Evolutionary conservation across 495 filamentous ascomycete species (phyloP).

Genomic region (Tuber umbilicatum): DNA sequence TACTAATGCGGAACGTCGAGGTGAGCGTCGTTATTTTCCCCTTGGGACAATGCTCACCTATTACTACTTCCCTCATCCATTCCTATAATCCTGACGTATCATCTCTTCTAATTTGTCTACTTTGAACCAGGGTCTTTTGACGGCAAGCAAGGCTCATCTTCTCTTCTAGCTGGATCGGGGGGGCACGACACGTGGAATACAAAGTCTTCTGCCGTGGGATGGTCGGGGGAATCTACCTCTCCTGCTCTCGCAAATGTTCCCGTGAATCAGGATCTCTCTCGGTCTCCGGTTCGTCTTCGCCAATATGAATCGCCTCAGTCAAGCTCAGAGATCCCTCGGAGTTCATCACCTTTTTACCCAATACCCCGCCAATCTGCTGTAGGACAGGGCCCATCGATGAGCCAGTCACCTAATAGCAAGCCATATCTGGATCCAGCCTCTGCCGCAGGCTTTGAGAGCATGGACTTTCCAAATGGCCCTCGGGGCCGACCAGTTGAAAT

Average conservation of each 20-base stretch:
- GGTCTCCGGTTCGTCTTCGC: slow-evolving; percentile 40
- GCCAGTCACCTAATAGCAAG: slow-evolving; percentile 39
- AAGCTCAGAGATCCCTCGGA: slow-evolving; percentile 35
- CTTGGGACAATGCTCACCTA: neutral
- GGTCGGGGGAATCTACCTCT: slow-evolving; percentile 37
- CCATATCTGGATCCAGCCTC: slow-evolving; percentile 37
- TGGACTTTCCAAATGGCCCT: slow-evolving; percentile 34
- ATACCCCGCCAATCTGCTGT: slow-evolving; percentile 39
- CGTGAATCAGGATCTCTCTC: slow-evolving; percentile 35
- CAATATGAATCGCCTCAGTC: slow-evolving; percentile 41
- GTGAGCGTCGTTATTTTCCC: slow-evolving; percentile 22
- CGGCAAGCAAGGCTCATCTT: slow-evolving; percentile 41
- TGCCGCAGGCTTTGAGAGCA: slow-evolving; percentile 36
- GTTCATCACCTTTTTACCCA: slow-evolving; percentile 40
- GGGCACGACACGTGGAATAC: slow-evolving; percentile 39
- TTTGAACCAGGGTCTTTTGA: slow-evolving; percentile 29
- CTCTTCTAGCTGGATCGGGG: slow-evolving; percentile 38
- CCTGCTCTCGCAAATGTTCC: slow-evolving; percentile 33
- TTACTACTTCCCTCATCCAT: neutral
- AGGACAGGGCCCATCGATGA: slow-evolving; percentile 35
- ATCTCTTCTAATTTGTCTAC: neutral
- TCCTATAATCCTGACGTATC: neutral
- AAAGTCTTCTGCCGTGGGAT: slow-evolving; percentile 31
- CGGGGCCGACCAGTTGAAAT: slow-evolving; percentile 37
- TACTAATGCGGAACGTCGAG: slow-evolving; percentile 31